Base-by-base conservation (phyloP, 805 yeast species). In the Starmerella bombi region DNA sequence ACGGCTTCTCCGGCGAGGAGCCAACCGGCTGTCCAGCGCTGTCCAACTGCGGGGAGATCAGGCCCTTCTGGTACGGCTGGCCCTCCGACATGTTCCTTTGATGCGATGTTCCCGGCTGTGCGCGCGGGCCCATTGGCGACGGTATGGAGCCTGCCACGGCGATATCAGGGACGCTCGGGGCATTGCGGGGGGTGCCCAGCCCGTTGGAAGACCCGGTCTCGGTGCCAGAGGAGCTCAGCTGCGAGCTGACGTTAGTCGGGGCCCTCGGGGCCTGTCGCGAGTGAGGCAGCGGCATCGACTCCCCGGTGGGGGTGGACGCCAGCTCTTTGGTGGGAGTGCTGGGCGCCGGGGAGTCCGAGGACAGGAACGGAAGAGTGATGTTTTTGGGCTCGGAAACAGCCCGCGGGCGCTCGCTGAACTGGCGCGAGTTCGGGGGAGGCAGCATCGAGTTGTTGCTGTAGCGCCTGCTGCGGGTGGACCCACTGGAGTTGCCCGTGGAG, bases 71-170 rank as follows among this genome's bases (percentile, higher is more conserved):
- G 38, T 59, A 61, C 40, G 52, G 55, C 22, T 51, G 49, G n/a
- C 63, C 62, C 18, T 56, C 61, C 4, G 60, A 56, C 10, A 56
- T 56, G 7, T 51, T 48, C 19, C 62, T 53, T 40, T 55, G 58
- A 36, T 56, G 61, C 8, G 15, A 6, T 15, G 25, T 17, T 7
- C 14, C 27, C 7, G 7, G 7, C 10, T 8, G 12, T 23, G 27
- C 27, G 7, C 27, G 27, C 10, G 27, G 27, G 12, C 27, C 27
- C 27, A 23, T 23, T 23, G 27, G 27, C 7, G 27, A 7, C 7
- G 27, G 27, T 12, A 8, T 23, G 7, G 27, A 23, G 10, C 12
- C 27, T 7, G 27, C 27, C 7, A 23, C 27, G 7, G 12, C 12
- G 12, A 7, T 12, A 8, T 7, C 12, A 23, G 10, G 10, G 7